Evolutionary conservation across 805 yeast species (phyloP), one percentile per base, ranked within the genome.

Genomic region (Spathaspora sp.): DNA sequence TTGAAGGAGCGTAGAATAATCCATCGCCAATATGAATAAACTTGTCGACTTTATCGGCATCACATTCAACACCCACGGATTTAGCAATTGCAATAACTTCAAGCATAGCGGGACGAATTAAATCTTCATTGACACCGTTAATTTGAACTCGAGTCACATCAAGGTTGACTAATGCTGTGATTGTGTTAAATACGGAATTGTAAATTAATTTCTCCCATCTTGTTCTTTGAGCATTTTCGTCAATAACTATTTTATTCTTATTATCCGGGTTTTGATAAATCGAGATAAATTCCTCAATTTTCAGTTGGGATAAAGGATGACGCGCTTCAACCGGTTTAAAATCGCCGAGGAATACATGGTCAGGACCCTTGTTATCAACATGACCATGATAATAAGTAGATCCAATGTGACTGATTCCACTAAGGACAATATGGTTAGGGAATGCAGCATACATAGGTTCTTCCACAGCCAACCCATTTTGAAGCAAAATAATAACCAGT

Each of bases 41-140:
- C 46, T 60, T 54, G 26, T 79, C 72, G 53, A 80, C 80, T 18
- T 76, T 64, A 8, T 23, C 17, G 20, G 65, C 75, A 1, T 82
- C 81, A 31, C 87, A 60, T 3, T 70, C 73, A 38, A 79, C 76
- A 0, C 89, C 89, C 52, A 85, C 92, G 9, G 88, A 81, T 48
- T 78, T 79, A 10, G 96, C 96, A 52, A 87, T 78, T 2, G 75
- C 76, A 18, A 78, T 64, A 16, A 88, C 75, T 64, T 87, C 96
- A 38, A 72, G 65, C 91, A 86, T 86, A 0, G 88, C 86, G 3
- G 89, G 89, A 18, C 59, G 52, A 45, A 73, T 62, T 17, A 73
- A 52, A 0, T 57, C 50, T 12, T 65, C 63, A 52, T 67, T 69
- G 11, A 66, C 72, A 16, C 61, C 63, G 43, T 58, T 63, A 14